Percentiles rank a stretch among this genome's conserved stretches.
Conservation (phyloP, 2,329 filamentous ascomycete genomes). For the Ophiostoma quercus region DNA sequence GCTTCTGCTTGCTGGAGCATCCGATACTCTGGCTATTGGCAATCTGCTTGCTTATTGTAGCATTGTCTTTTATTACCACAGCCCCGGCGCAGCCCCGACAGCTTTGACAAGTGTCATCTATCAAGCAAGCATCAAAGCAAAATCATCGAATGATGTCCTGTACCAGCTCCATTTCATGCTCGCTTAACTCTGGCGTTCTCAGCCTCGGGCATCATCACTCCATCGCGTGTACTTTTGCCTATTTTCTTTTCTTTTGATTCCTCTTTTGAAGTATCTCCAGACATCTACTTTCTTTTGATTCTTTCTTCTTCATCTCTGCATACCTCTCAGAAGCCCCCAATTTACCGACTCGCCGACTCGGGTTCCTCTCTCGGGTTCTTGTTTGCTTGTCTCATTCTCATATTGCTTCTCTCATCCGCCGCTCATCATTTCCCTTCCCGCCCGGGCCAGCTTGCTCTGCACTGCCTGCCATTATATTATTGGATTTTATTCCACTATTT, state of each 20-base stretch:
- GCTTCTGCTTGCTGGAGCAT: not conserved
- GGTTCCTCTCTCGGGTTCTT: not conserved
- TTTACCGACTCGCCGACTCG: conserved; percentile 10
- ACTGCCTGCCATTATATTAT: not conserved
- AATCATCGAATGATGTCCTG: not conserved
- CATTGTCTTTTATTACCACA: not conserved
- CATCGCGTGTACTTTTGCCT: not conserved
- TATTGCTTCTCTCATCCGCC: conserved; percentile 2
- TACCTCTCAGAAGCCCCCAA: not conserved
- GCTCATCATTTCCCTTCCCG: conserved; percentile 21
- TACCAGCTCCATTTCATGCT: not conserved
- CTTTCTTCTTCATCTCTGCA: conserved; percentile 5
- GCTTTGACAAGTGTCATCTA: not conserved
- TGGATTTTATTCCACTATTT: not conserved
- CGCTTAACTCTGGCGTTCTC: not conserved
- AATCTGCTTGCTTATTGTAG: not conserved
- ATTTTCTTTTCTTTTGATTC: not conserved
- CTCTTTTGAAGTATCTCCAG: not conserved
- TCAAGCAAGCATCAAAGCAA: not conserved
- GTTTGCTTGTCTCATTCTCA: conserved; percentile 2
- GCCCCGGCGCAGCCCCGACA: not conserved
- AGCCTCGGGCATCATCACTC: not conserved
- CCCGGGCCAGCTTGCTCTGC: not conserved
- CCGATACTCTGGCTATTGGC: not conserved
- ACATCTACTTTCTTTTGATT: not conserved